Base-by-base conservation (phyloP, 2,329 filamentous ascomycete species). In the Bipolaris gigantea region DNA sequence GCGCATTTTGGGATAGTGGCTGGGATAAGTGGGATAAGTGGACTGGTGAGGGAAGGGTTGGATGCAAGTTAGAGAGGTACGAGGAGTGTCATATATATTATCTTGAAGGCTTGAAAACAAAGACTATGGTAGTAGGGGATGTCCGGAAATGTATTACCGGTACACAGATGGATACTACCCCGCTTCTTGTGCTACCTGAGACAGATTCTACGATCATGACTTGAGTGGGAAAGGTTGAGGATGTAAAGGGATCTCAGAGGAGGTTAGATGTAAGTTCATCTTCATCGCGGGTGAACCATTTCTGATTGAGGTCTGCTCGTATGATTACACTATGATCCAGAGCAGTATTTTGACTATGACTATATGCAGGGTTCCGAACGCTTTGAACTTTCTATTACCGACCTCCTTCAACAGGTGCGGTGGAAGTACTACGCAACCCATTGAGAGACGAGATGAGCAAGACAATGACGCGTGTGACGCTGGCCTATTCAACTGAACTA, bases 81-180 rank as follows among this genome's bases (percentile, higher is more conserved):
- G 4, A 6, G 9, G 13, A 4, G 16, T 41, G 5, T 2, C 3
- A 1, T 30, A 13, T 11, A 5, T 30, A 11, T 30, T 13, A 30
- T 30, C 4, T 4, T 30, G 9, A n/a, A 9, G 4, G 5, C 5
- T 9, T 3, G 30, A 43, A 23, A 7, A 9, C 8, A 6, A 11
- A 11, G 6, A 15, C 16, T 13, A 7, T 16, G 6, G 8, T 15
- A 1, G 16, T 13, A 25, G 15, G 18, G 15, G 43, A 16, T 16
- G 16, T 15, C 10, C 50, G 44, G 50, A 25, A 15, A 53, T 53
- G 27, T 11, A 53, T 44, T 53, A 2, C 46, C 46, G 50, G 5
- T 21, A 4, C 23, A 4, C 16, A 4, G 8, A 32, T 42, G 32
- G 13, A 16, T 8, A 13, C 16, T 48, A 53, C 44, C 50, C 50